Base-by-base conservation (phyloP, 768 basidiomycete species). In the Asterophora lycoperdoides region DNA sequence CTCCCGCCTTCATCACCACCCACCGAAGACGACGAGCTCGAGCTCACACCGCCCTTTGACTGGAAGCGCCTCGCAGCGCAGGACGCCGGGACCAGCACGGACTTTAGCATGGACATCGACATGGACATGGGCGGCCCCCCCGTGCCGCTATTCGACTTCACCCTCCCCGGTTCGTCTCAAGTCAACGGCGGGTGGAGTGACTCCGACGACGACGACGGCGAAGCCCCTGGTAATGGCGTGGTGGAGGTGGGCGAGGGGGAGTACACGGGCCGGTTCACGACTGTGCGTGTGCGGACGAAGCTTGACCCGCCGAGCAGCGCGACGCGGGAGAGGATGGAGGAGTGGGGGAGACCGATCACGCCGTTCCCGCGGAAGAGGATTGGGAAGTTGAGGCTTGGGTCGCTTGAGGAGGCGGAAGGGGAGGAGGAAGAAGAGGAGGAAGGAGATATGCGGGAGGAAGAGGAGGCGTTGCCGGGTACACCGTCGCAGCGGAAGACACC, bases 271-370 rank as follows among this genome's bases (percentile, higher is more conserved):
- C 72, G 68, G 28, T 88, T 79, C 68, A 78, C 66, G 60, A 71
- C 75, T 48, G 53, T 82, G 43, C 68, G 59, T 7, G 75, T 86
- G 4, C 80, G 74, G 15, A 84, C 80, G 15, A 87, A 86, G 67
- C 65, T 64, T 14, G 86, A 84, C 53, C 83, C 84, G 1, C 81
- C 83, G 3, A 80, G 79, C 42, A 81, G 78, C 54, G 69, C 67
- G 11, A 81, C 79, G 15, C 64, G 68, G 28, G 66, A 57, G 5
- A 69, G 78, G 32, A 75, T 72, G 64, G 76, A 79, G 20, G 64
- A 69, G 15, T 86, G 86, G 85, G 85, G 86, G 2, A 71, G 81
- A 9, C 86, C 86, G 1, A 74, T 81, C 36, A 88, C 84, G 45
- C 86, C 86, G 0, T 85, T 77, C 61, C 86, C 82, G 5, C 63